Conservation (phyloP, 2,329 filamentous ascomycete species). For the Periconia sp. region DNA sequence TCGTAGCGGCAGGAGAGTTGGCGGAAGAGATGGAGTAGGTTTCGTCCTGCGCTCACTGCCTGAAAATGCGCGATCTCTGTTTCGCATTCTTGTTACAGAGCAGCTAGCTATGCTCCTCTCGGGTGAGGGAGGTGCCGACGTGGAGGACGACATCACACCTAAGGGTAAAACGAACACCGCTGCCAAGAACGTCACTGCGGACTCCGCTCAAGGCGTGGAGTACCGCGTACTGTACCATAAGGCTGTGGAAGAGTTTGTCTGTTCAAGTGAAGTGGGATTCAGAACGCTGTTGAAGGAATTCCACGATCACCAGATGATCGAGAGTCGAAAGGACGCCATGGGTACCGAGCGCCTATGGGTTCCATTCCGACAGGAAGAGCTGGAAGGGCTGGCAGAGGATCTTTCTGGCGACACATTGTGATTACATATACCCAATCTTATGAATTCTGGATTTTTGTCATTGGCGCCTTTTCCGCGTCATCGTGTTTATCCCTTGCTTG, state of each 20-base stretch:
- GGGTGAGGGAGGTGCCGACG: constrained; percentile 44
- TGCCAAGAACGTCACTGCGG: constrained; percentile 30
- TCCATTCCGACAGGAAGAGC: constrained; percentile 84
- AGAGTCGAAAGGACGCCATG: constrained; percentile 81
- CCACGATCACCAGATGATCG: constrained; percentile 97
- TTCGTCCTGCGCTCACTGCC: constrained; percentile 91
- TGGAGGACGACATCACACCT: constrained; percentile 27
- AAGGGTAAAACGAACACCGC: constrained; percentile 32
- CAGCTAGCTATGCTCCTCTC: constrained; percentile 72
- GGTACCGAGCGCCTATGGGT: constrained; percentile 86
- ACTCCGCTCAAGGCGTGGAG: constrained; percentile 71
- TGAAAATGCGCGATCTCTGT: constrained; percentile 88
- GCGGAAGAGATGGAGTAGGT: constrained; percentile 87
- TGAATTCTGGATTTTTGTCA: too few species aligned
- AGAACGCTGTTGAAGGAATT: constrained; percentile 95
- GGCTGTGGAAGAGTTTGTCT: constrained; percentile 95
- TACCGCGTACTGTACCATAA: constrained; percentile 93
- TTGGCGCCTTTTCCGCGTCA: not conserved
- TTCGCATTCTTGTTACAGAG: constrained; percentile 83
- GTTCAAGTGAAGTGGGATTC: constrained; percentile 95
- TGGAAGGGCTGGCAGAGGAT: constrained; percentile 90
- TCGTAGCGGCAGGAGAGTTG: constrained; percentile 76
- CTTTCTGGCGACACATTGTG: constrained; percentile 46
- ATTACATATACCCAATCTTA: constrained; percentile 14
- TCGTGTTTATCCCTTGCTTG: not conserved